Percentiles rank a stretch among this genome's conserved stretches.
phyloP scores from a whole-genome alignment of 169 alveolate genomes.

The Cystoisospora suis region DNA sequence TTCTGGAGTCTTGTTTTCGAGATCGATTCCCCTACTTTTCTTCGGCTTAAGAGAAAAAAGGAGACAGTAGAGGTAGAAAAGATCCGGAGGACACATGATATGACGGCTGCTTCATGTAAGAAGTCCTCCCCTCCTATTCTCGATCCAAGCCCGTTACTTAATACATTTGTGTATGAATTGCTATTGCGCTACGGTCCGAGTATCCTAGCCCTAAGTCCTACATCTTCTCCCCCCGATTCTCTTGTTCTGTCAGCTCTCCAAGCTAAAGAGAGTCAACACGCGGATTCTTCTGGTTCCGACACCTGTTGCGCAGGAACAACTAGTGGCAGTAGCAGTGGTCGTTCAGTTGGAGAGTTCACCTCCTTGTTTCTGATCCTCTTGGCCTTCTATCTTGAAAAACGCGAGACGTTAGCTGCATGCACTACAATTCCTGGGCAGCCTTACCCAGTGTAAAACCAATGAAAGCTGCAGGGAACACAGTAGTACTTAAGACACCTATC shows the following conservation, averaged over 20 bases:
- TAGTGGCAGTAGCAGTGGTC: not conserved
- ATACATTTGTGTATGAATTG: not conserved
- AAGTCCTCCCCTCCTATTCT: not conserved
- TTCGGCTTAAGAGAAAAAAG: not conserved
- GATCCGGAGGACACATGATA: not conserved
- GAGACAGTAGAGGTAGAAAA: not conserved
- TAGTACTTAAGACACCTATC: no score
- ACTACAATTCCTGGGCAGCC: no score
- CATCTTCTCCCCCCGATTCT: not conserved
- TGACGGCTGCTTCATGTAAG: not conserved
- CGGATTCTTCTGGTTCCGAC: not conserved
- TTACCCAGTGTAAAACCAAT: no score
- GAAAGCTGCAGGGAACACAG: no score
- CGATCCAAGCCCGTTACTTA: not conserved
- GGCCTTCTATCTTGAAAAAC: slow-evolving; percentile 5
- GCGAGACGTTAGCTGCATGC: no score
- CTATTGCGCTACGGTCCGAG: not conserved
- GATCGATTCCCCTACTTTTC: not conserved
- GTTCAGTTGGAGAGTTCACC: not conserved
- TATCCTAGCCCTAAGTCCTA: not conserved
- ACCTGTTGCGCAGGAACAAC: not conserved
- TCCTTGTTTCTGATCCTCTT: not conserved
- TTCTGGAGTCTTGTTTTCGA: not conserved
- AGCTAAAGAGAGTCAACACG: no score
- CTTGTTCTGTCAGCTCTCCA: not conserved